Evolutionary conservation across 202 grass and related monocot genomes (phyloP).

Genomic region (Digitaria exilis): DNA sequence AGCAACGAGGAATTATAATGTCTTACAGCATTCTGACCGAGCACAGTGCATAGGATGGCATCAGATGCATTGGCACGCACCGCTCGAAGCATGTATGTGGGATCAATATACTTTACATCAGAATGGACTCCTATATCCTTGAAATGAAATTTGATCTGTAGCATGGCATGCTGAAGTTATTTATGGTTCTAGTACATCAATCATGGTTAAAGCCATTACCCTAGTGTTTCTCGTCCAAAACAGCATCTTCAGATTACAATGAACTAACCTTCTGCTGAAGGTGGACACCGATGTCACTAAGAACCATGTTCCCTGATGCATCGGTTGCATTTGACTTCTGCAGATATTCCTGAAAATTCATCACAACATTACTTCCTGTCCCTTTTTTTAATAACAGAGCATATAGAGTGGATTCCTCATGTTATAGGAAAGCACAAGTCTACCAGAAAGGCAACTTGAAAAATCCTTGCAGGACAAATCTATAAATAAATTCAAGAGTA

Average conservation of each 20-base stretch:
- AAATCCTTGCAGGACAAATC: background rate
- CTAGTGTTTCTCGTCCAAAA: background rate
- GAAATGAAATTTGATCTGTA: conserved; percentile 91
- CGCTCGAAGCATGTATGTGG: conserved; percentile 91
- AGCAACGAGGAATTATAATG: background rate
- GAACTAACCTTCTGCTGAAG: conserved; percentile 79
- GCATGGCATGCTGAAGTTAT: conserved; percentile 24
- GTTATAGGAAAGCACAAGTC: too few species aligned
- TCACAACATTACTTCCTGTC: background rate
- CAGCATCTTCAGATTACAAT: background rate
- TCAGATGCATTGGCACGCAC: conserved; percentile 93
- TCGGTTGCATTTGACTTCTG: conserved; percentile 72
- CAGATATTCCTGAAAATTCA: conserved; percentile 66
- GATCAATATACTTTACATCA: conserved; percentile 96
- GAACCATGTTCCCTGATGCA: conserved; percentile 79
- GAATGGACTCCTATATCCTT: conserved; percentile 70
- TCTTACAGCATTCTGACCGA: conserved; percentile 95
- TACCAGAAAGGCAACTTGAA: background rate
- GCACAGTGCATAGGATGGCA: conserved; percentile 94
- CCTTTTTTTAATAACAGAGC: background rate
- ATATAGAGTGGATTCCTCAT: too few species aligned
- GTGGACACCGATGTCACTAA: conserved; percentile 86
- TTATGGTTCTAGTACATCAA: background rate
- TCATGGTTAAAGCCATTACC: background rate
- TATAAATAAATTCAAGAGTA: conserved; percentile 14